Evolutionary conservation across 2,329 filamentous ascomycete species (phyloP).

Genomic region (Cladosporium phlei): DNA sequence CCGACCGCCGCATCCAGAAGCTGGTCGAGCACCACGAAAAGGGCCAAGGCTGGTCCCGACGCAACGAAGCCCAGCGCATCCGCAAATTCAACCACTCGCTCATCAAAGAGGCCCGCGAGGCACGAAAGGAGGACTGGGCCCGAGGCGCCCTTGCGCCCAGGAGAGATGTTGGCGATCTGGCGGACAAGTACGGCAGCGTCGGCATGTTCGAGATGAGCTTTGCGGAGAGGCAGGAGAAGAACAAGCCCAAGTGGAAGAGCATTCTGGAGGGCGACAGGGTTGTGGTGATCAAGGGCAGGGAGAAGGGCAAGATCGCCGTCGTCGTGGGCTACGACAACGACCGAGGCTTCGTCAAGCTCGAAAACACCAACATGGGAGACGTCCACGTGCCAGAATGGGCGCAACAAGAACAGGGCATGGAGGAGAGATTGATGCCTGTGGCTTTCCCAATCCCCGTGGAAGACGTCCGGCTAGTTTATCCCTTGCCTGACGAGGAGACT

Average conservation of each 20-base stretch:
- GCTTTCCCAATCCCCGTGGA: conserved; percentile 50
- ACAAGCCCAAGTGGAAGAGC: conserved; percentile 25
- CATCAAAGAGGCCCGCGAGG: conserved; percentile 48
- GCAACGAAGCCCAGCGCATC: conserved; percentile 19
- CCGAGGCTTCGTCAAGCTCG: conserved; percentile 32
- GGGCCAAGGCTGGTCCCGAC: conserved; percentile 30
- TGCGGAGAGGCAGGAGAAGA: conserved; percentile 24
- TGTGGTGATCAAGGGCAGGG: conserved; percentile 69
- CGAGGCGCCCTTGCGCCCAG: conserved; percentile 74
- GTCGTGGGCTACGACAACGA: conserved; percentile 52
- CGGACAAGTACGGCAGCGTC: conserved; percentile 55
- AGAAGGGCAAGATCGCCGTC: conserved; percentile 79
- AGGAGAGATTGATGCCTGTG: conserved; percentile 42
- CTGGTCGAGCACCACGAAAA: conserved; percentile 20
- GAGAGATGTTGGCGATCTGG: conserved; percentile 59
- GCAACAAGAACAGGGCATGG: conserved; percentile 35
- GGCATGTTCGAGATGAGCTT: conserved; percentile 22
- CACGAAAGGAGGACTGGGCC: conserved; percentile 70
- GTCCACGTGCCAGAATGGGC: conserved; percentile 39
- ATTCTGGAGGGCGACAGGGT: conserved; percentile 67
- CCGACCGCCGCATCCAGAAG: conserved; percentile 25
- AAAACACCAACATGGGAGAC: conserved; percentile 41
- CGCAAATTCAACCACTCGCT: conserved; percentile 19
- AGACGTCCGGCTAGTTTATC: conserved; percentile 75
- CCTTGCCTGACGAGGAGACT: conserved; percentile 62